These are phyloP conservation scores for Alloteropsis angusta DNA, from an alignment of 202 grass and related monocot species.

Conservation along the genomic window DNA sequence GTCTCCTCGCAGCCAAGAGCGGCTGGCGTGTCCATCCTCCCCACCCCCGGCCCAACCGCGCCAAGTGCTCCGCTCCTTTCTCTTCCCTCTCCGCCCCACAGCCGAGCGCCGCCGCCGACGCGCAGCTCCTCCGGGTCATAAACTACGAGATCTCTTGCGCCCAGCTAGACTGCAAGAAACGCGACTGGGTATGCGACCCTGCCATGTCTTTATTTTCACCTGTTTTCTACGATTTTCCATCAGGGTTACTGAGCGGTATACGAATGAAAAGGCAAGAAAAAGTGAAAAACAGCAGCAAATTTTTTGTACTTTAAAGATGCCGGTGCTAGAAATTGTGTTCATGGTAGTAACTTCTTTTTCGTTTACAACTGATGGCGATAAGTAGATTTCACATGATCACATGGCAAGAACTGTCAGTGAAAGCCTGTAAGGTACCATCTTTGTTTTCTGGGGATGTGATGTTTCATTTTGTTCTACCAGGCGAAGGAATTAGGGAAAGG, in stretches of 20 bases:
- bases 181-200: slow-evolving; percentile 19
- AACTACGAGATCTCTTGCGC: slow-evolving; percentile 43
- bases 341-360: background rate
- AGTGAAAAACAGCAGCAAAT: background rate
- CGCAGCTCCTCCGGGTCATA: slow-evolving; percentile 39
- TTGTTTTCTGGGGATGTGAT: background rate
- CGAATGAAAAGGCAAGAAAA: background rate
- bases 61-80: background rate
- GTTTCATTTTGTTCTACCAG: background rate
- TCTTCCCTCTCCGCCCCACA: slow-evolving; percentile 1
- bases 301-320: background rate
- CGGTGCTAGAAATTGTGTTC: background rate
- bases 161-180: slow-evolving; percentile 34
- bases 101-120: slow-evolving; percentile 26
- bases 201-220: background rate
- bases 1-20: background rate
- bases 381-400: background rate
- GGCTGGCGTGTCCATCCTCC: background rate
- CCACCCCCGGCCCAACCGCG: background rate
- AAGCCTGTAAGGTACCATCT: background rate
- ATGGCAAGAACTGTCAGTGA: background rate
- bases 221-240: background rate
- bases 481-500: slow-evolving; percentile 22
- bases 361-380: background rate
- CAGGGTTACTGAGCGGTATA: background rate